Evolutionary conservation across 805 yeast genomes (phyloP).

Genomic region (Teunomyces barrocoloradensis): DNA sequence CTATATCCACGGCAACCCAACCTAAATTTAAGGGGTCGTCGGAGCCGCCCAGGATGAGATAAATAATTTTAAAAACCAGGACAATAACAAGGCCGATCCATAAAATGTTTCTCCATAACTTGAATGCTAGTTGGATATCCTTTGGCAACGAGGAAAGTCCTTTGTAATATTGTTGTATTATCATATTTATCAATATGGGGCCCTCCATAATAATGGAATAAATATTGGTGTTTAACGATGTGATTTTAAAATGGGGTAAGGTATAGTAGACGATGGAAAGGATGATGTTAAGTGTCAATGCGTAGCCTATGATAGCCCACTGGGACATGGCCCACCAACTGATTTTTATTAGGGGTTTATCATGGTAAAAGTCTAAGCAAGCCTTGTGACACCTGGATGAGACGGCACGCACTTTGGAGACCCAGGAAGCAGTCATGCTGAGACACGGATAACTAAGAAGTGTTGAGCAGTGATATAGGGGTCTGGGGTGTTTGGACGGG

Average conservation of each 20-base stretch:
- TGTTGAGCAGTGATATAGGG: no score
- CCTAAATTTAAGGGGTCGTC: constrained; percentile 2
- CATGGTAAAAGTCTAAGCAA: background rate
- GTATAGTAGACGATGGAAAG: constrained; percentile 1
- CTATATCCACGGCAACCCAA: background rate
- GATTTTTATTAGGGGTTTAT: background rate
- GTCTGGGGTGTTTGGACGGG: no score
- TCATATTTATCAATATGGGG: background rate
- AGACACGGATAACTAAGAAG: background rate
- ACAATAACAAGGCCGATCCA: constrained; percentile 3
- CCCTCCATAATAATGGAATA: background rate
- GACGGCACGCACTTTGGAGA: background rate
- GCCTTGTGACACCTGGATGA: background rate
- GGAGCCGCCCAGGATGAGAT: background rate
- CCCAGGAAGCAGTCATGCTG: background rate
- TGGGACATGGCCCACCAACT: background rate
- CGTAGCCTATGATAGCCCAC: background rate
- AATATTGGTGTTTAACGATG: background rate
- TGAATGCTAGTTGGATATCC: background rate
- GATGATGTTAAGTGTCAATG: background rate
- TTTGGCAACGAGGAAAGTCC: background rate
- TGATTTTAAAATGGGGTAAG: background rate
- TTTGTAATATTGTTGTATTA: background rate
- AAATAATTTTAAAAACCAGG: background rate
- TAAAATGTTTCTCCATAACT: background rate